These are phyloP conservation scores for Microthyrium microscopicum DNA, from an alignment of 2,329 filamentous ascomycete species.

Conservation along the genomic window DNA sequence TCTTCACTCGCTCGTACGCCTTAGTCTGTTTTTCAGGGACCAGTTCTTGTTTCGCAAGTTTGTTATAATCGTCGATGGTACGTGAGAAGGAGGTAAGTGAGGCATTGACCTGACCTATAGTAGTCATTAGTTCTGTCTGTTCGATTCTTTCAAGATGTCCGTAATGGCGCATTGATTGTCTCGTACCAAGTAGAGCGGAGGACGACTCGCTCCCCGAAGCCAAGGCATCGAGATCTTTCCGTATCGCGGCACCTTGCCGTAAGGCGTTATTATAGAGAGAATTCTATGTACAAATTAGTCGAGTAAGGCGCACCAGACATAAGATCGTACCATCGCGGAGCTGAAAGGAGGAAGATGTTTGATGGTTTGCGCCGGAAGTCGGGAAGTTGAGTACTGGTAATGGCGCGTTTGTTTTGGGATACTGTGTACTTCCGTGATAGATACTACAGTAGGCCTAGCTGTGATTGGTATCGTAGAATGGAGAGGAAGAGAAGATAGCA, in stretches of 20 bases:
- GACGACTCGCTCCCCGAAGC: conserved; percentile 42
- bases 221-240: conserved; percentile 57
- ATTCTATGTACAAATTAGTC: conserved; percentile 44
- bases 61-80: conserved; percentile 82
- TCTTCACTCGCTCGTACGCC: conserved; percentile 67
- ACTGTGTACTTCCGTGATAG: too few species aligned
- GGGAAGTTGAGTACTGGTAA: too few species aligned
- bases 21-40: conserved; percentile 86
- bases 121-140: not conserved
- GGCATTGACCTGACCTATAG: conserved; percentile 52
- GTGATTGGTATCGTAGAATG: too few species aligned
- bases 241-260: conserved; percentile 67
- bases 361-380: too few species aligned
- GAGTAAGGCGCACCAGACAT: too few species aligned
- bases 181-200: conserved; percentile 46
- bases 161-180: conserved; percentile 14
- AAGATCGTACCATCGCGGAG: too few species aligned
- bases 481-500: too few species aligned
- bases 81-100: conserved; percentile 70
- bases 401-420: too few species aligned
- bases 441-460: too few species aligned
- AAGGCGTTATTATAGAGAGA: conserved; percentile 73
- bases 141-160: conserved; percentile 5
- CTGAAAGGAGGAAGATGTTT: too few species aligned
- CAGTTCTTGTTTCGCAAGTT: conserved; percentile 71